These are phyloP conservation scores for Venturia asperata DNA, from an alignment of 2,329 filamentous ascomycete genomes.

Conservation along the genomic window DNA sequence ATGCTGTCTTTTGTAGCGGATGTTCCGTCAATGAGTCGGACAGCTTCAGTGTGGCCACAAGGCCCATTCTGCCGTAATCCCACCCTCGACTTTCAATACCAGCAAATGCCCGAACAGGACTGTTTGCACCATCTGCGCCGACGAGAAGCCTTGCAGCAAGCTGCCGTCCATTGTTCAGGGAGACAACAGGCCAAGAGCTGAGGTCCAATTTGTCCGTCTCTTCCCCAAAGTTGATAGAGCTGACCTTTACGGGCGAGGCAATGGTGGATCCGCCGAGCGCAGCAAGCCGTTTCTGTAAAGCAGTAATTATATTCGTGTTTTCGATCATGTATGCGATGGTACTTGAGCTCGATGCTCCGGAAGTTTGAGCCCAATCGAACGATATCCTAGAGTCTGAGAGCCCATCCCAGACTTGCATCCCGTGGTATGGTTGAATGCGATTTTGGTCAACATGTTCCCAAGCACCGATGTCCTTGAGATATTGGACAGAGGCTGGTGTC, in stretches of 20 bases:
- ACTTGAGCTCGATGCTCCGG: conserved; percentile 31
- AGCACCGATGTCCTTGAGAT: conserved; percentile 73
- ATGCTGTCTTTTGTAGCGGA: conserved; percentile 61
- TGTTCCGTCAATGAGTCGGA: conserved; percentile 43
- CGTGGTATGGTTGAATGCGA: conserved; percentile 79
- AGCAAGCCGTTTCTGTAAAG: conserved; percentile 63
- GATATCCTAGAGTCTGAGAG: conserved; percentile 79
- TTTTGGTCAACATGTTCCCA: conserved; percentile 69
- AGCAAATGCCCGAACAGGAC: conserved; percentile 83
- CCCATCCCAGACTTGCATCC: conserved; percentile 99
- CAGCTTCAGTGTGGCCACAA: conserved; percentile 81
- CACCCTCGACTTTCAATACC: conserved; percentile 80
- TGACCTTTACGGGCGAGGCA: conserved; percentile 70
- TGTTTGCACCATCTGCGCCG: conserved; percentile 91
- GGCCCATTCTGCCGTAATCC: conserved; percentile 86
- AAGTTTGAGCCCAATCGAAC: conserved; percentile 63
- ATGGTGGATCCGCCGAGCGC: conserved; percentile 61
- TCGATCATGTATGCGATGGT: conserved; percentile 91
- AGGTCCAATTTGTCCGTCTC: conserved; percentile 63
- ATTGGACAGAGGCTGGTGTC: conserved; percentile 79
- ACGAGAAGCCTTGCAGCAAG: conserved; percentile 79
- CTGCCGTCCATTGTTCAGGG: conserved; percentile 57
- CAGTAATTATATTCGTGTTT: conserved; percentile 81
- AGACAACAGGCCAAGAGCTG: conserved; percentile 79
- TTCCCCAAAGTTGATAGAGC: conserved; percentile 68